Evolutionary conservation across 2,329 filamentous ascomycete species (phyloP).

Genomic region (Fusarium sp.): DNA sequence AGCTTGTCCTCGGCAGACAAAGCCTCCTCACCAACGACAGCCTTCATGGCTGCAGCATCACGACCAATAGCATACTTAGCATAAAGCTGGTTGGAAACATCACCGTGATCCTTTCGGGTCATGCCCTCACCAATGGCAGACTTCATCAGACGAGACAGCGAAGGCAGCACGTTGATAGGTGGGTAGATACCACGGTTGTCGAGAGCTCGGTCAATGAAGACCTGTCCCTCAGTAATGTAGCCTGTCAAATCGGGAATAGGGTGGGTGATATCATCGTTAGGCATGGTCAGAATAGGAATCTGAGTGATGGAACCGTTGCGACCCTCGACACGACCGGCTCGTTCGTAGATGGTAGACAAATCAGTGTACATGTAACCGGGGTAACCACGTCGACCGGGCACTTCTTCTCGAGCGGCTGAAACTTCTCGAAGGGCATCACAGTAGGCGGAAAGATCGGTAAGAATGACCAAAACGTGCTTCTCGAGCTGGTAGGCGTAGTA

Average conservation of each 20-base stretch:
- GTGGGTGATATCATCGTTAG: slow-evolving; percentile 99
- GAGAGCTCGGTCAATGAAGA: slow-evolving; percentile 93
- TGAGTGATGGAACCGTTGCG: slow-evolving; percentile 99
- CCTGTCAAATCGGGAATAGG: slow-evolving; percentile 98
- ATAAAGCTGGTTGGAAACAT: slow-evolving; percentile 99
- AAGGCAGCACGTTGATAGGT: slow-evolving; percentile 97
- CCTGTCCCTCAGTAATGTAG: slow-evolving; percentile 99
- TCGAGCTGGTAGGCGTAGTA: slow-evolving; percentile 99
- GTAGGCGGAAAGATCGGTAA: slow-evolving; percentile 97
- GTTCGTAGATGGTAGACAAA: slow-evolving; percentile 99
- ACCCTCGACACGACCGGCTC: slow-evolving; percentile 95
- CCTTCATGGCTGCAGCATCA: slow-evolving; percentile 99
- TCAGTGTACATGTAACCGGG: slow-evolving; percentile 99
- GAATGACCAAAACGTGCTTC: slow-evolving; percentile 99
- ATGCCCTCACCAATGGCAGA: slow-evolving; percentile 98
- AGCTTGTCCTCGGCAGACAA: slow-evolving; percentile 96
- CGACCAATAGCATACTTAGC: slow-evolving; percentile 99
- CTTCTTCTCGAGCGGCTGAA: slow-evolving; percentile 97
- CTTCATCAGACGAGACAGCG: slow-evolving; percentile 99
- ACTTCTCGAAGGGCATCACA: slow-evolving; percentile 99
- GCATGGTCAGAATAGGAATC: slow-evolving; percentile 99
- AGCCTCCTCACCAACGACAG: slow-evolving; percentile 97
- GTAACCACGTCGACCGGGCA: slow-evolving; percentile 98
- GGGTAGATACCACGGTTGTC: slow-evolving; percentile 98
- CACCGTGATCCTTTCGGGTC: slow-evolving; percentile 95